phyloP scores from a whole-genome alignment of 1,139 yeast genomes.

The Candida smagusa region DNA sequence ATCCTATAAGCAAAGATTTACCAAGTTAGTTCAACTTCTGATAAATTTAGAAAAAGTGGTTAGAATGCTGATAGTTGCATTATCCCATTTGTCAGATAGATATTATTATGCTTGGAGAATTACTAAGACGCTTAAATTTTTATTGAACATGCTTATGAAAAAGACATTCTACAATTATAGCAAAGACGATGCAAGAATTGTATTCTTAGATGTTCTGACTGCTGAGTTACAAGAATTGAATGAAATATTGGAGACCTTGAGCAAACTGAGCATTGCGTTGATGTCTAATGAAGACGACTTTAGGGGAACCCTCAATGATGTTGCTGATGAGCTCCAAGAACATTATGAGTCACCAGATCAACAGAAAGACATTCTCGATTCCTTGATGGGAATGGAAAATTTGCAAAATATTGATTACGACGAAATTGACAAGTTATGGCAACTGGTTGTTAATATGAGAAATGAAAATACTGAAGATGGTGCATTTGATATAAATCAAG shows the following conservation, averaged over 20 bases:
- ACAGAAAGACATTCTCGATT: not conserved
- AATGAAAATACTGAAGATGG: slow-evolving; percentile 14
- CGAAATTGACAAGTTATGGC: slow-evolving; percentile 41
- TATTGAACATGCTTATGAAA: slow-evolving; percentile 20
- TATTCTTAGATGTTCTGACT: slow-evolving; percentile 10
- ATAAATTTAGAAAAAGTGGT: slow-evolving; percentile 15
- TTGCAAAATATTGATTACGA: slow-evolving; percentile 25
- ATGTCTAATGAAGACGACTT: not conserved
- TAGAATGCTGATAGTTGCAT: slow-evolving; percentile 21
- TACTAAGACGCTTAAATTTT: slow-evolving; percentile 31
- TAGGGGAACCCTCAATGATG: not conserved
- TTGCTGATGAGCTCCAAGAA: not conserved
- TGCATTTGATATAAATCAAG: not conserved
- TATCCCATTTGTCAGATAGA: slow-evolving; percentile 31
- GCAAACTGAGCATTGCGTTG: slow-evolving; percentile 2
- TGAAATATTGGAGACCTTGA: slow-evolving; percentile 12
- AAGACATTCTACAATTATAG: slow-evolving; percentile 30
- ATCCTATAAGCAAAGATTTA: slow-evolving; percentile 12
- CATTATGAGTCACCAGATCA: not conserved
- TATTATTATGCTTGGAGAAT: slow-evolving; percentile 47
- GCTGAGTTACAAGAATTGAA: slow-evolving; percentile 29
- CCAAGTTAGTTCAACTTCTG: slow-evolving; percentile 11
- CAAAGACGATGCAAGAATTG: slow-evolving; percentile 8
- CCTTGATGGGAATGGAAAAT: slow-evolving; percentile 10
- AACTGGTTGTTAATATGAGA: slow-evolving; percentile 34